Evolutionary conservation across 768 basidiomycete species (phyloP), one percentile per base, ranked within the genome.

Genomic region (Serendipita indica): DNA sequence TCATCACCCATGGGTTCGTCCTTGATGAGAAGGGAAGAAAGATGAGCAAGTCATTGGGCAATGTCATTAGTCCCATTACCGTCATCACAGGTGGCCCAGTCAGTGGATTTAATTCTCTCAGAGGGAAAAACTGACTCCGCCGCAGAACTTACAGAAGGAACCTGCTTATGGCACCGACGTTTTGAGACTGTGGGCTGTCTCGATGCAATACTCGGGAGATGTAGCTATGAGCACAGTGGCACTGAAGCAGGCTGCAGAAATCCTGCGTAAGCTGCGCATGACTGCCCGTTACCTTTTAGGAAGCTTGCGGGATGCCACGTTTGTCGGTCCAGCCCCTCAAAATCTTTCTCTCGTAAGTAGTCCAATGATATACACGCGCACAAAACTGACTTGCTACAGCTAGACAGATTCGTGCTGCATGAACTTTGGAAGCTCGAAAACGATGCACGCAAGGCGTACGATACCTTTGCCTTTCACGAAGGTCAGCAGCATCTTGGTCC

Each of bases 1-100:
- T 99, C 60, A 84, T 99, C 63, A 98, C 94, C 0, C 94, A 99
- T 67, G 96, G 94, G 0, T 94, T 99, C 82, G 89, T 96, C 3
- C 78, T 97, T 3, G 96, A 98, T 64, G 81, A 89, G 67, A 77
- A 12, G 92, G 91, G 2, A 82, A 83, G 72, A 91, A 81, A 90
- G 72, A 99, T 99, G 94, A 97, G 93, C 79, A 99, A 99, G 73
- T 91, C 88, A 1, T 69, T 88, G 6, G 94, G 94, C 0, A 99
- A 99, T 65, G 82, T 96, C 25, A 69, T 93, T 52, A 89, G 84
- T 64, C 94, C 94, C 0, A 72, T 87, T 73, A 79, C 79, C 0
- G 74, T 98, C 60, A 79, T 96, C 27, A 67, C 82, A 60, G 94
- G 91, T 20, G 84, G 84, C 18, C 32, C 14, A 7, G 12, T 57